Base-by-base conservation (phyloP, 73 alveolate species). In the Paramecium primaurelia region DNA sequence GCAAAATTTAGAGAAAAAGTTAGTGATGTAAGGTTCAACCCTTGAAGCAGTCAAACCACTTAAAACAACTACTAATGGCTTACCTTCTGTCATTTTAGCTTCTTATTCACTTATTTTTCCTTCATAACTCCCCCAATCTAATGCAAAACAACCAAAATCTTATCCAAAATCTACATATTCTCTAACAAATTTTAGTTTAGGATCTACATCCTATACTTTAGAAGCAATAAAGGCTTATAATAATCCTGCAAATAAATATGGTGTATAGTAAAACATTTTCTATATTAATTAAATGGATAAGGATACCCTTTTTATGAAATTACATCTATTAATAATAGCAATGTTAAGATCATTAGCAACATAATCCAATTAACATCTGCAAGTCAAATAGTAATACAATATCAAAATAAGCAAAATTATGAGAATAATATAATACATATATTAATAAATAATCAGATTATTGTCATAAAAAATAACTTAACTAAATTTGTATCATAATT, bases 41-140 rank as follows among this genome's bases (percentile, higher is more conserved):
- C 75, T 80, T 40, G 77, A 80, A 12, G 77, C 91, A 22, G 91
- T 44, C 54, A 80, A 47, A 34, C 91, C 91, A 80, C 91, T 80
- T 12, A 80, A 47, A 11, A 80, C 75, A 22, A 80, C 45, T 3
- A 80, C 75, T 7, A 44, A 80, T 4, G 71, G 71, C 51, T 64
- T 49, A 25, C 51, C 91, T 22, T 80, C 91, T 30, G 87, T 73
- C 5, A 34, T 9, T 73, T 12, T 32, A 0, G 87, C 87, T 73
- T 73, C 87, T 5, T 73, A 7, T n/a, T 80, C 75, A 26, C 34
- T 45, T 14, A 49, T 80, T 80, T 80, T 45, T 3, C 91, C 77
- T 32, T 80, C 91, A 47, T 80, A 80, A 18, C 75, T 25, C 1
- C 77, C 91, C 91, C 75, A 80, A 80, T 80, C 77, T 14, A 80